Evolutionary conservation across 164 flowering plant genomes (phyloP), one percentile per base, ranked within the genome.

Genomic region (Magnolia changhungtana): DNA sequence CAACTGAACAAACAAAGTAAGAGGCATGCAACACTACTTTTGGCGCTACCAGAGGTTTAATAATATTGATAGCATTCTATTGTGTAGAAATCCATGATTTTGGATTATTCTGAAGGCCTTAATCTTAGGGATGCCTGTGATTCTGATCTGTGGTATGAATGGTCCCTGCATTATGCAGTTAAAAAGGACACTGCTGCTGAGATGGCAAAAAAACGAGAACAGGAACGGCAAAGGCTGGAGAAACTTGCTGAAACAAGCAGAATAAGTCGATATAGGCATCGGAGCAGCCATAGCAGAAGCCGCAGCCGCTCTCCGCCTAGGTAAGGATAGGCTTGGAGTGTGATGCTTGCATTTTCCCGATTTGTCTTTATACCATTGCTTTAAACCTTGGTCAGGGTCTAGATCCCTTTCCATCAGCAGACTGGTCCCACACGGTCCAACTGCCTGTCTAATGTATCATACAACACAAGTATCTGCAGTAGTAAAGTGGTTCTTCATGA

Each of bases 1-100:
- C 99, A 96, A 83, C 87, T 96, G 65, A 96, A 87, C 74, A 92
- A 90, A 78, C 99, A 96, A 82, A 96, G 99, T 96, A 89, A 81
- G 82, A 59, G 31, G 51, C 37, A 67, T 67, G 18, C 21, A 49
- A 72, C 45, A 37, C 45, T 3, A 37, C 63, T 68, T 45, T 16
- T 45, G n/a, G n/a, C 1, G 2, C 3, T 68, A 27, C 1, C 19
- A 24, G 45, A 24, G 9, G n/a, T 67, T 16, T 13, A 31, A 29
- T 37, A 29, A 37, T 37, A 31, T 50, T 52, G 45, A 19, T 74
- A 27, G 73, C 68, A 55, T 67, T 23, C 67, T 27, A 64, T 50
- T n/a, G 29, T 59, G 67, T 10, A 58, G 52, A 52, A 29, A 11
- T 5, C 72, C 9, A 65, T 18, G 52, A 4, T 76, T 75, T 37